Evolutionary conservation across 352 stramenopile genomes (phyloP).

Genomic region (Globisporangium spinosum): DNA sequence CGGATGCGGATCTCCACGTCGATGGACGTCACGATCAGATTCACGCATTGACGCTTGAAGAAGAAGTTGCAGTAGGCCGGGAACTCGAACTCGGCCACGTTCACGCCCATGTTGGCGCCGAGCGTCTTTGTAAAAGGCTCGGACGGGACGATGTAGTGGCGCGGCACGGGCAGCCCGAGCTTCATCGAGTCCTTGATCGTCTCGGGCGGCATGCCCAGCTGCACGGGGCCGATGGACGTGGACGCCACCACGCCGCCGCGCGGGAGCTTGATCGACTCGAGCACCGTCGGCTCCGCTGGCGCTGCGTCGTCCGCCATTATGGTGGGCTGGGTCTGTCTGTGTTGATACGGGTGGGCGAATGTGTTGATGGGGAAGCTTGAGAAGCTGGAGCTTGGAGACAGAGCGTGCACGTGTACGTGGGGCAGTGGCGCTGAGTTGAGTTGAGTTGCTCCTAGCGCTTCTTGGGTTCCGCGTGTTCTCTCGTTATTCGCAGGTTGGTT

Average conservation of each 20-base stretch:
- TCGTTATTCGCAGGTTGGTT: background rate
- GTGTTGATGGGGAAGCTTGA: background rate
- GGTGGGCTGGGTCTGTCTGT: background rate
- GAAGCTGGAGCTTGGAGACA: background rate
- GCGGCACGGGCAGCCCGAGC: conserved; percentile 89
- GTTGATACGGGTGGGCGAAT: no score
- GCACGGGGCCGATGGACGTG: conserved; percentile 76
- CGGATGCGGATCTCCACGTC: conserved; percentile 82
- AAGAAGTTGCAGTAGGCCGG: conserved; percentile 98
- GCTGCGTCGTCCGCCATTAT: conserved; percentile 18
- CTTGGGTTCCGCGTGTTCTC: conserved; percentile 9
- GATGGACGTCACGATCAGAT: conserved; percentile 76
- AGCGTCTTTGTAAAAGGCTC: conserved; percentile 94
- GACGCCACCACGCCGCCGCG: conserved; percentile 71
- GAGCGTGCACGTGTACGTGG: background rate
- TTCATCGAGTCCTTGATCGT: conserved; percentile 98
- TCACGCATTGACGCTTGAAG: conserved; percentile 85
- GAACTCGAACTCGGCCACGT: conserved; percentile 97
- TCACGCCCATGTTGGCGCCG: conserved; percentile 92
- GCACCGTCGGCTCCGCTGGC: conserved; percentile 22
- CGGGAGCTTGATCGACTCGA: conserved; percentile 71
- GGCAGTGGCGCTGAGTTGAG: background rate
- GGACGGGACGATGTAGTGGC: conserved; percentile 93
- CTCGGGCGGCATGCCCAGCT: conserved; percentile 94
- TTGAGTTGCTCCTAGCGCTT: background rate